phyloP scores from a whole-genome alignment of 352 stramenopile genomes.

The Pseudoperonospora humuli region DNA sequence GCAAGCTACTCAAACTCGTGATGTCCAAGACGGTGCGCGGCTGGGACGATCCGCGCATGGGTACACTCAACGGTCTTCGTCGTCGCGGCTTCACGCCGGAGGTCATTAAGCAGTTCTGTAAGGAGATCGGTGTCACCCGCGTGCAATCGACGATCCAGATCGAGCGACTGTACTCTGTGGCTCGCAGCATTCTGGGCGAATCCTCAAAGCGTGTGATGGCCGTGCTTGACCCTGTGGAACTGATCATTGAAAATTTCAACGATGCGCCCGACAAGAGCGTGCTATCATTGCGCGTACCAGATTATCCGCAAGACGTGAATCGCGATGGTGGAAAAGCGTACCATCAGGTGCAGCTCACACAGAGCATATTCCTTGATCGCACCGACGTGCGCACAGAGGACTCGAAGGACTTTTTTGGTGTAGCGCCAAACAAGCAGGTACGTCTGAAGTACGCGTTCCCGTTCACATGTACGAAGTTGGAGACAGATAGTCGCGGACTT shows the following conservation, averaged over 20 bases:
- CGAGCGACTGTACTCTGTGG: constrained; percentile 66
- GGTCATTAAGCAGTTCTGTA: constrained; percentile 85
- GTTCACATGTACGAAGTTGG: constrained; percentile 88
- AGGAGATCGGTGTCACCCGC: constrained; percentile 80
- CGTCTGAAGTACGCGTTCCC: constrained; percentile 94
- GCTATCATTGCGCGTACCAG: constrained; percentile 45
- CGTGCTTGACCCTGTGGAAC: constrained; percentile 68
- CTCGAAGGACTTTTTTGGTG: constrained; percentile 89
- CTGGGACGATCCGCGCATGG: constrained; percentile 95
- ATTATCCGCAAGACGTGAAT: constrained; percentile 68
- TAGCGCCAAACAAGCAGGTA: constrained; percentile 93
- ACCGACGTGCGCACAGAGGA: constrained; percentile 61
- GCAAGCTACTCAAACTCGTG: constrained; percentile 97
- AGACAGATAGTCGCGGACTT: constrained; percentile 46
- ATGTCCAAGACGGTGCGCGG: constrained; percentile 88
- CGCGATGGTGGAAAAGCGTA: constrained; percentile 43
- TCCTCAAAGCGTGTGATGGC: constrained; percentile 71
- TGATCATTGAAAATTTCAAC: constrained; percentile 65
- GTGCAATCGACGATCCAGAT: constrained; percentile 86
- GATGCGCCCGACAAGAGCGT: constrained; percentile 28
- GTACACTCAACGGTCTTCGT: constrained; percentile 92
- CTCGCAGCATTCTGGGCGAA: constrained; percentile 60
- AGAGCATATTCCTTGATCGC: constrained; percentile 61
- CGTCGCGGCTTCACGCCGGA: constrained; percentile 78
- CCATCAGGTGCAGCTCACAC: constrained; percentile 57